Evolutionary conservation across 2,329 filamentous ascomycete genomes (phyloP).

Genomic region (Diplodia corticola): DNA sequence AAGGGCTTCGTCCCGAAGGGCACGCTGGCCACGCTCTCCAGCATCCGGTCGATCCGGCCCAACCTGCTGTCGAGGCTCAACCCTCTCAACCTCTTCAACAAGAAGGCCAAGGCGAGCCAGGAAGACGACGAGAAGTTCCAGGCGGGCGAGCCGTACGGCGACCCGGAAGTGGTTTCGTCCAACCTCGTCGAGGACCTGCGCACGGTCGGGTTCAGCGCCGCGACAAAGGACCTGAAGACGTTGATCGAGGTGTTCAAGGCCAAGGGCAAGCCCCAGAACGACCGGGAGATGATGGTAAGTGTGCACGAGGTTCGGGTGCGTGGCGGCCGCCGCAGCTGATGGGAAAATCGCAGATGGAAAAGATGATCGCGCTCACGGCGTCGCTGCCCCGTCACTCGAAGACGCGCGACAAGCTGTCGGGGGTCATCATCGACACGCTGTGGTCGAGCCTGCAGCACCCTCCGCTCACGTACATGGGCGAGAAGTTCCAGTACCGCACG

Average conservation of each 20-base stretch:
- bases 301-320: background rate
- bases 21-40: background rate
- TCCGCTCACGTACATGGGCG: slow-evolving; percentile 42
- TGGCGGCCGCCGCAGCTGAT: background rate
- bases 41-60: background rate
- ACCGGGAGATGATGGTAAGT: slow-evolving; percentile 4
- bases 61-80: background rate
- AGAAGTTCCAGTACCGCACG: slow-evolving; percentile 65
- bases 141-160: slow-evolving; percentile 10
- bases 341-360: background rate
- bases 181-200: background rate
- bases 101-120: background rate
- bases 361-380: slow-evolving; percentile 11
- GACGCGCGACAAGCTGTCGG: slow-evolving; percentile 5
- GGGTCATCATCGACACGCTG: slow-evolving; percentile 6
- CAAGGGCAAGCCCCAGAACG: slow-evolving; percentile 9
- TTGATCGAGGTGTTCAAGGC: background rate
- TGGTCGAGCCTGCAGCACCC: slow-evolving; percentile 14
- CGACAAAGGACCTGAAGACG: background rate
- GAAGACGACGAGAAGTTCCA: slow-evolving; percentile 11
- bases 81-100: slow-evolving; percentile 1
- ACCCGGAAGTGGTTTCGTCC: background rate
- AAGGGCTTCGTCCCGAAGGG: background rate
- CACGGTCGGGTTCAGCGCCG: background rate
- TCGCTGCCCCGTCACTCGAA: background rate